Conservation (phyloP, 768 basidiomycete genomes). For the Tricholoma flavovirens region DNA sequence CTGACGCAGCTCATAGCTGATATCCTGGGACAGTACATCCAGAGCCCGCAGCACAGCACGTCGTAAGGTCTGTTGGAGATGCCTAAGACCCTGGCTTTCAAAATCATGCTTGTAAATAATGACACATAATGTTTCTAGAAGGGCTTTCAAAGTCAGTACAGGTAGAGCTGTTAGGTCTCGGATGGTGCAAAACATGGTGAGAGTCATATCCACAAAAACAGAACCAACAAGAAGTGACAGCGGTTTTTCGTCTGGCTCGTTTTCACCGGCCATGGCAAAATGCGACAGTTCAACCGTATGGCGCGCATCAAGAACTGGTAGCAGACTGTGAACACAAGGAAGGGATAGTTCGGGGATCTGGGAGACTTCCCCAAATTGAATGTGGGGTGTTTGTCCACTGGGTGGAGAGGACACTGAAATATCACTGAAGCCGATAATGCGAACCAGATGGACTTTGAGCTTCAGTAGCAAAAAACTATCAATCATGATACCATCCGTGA, state of each 20-base stretch:
- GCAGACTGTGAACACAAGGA: slow-evolving; percentile 55
- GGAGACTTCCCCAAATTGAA: slow-evolving; percentile 47
- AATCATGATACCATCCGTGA: slow-evolving; percentile 55
- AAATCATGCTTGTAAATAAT: slow-evolving; percentile 74
- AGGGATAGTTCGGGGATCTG: slow-evolving; percentile 37
- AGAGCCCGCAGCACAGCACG: slow-evolving; percentile 46
- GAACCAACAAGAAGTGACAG: slow-evolving; percentile 52
- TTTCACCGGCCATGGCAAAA: slow-evolving; percentile 30
- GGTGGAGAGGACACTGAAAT: slow-evolving; percentile 40
- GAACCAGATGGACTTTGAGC: slow-evolving; percentile 51
- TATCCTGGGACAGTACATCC: slow-evolving; percentile 44
- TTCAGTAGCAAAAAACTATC: slow-evolving; percentile 49
- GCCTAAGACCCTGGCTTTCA: slow-evolving; percentile 44
- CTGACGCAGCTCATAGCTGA: slow-evolving; percentile 65
- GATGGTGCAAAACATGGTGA: slow-evolving; percentile 45
- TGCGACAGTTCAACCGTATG: slow-evolving; percentile 42
- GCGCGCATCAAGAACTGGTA: slow-evolving; percentile 55
- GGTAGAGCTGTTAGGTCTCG: slow-evolving; percentile 45
- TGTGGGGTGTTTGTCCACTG: slow-evolving; percentile 44
- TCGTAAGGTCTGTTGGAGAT: slow-evolving; percentile 48
- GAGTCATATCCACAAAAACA: slow-evolving; percentile 53
- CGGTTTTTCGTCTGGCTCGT: slow-evolving; percentile 40
- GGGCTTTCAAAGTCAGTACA: slow-evolving; percentile 48
- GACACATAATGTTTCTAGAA: slow-evolving; percentile 60
- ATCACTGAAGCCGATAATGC: slow-evolving; percentile 49